Conservation (phyloP, 2,329 filamentous ascomycete genomes). For the Aspergillus ruber region DNA sequence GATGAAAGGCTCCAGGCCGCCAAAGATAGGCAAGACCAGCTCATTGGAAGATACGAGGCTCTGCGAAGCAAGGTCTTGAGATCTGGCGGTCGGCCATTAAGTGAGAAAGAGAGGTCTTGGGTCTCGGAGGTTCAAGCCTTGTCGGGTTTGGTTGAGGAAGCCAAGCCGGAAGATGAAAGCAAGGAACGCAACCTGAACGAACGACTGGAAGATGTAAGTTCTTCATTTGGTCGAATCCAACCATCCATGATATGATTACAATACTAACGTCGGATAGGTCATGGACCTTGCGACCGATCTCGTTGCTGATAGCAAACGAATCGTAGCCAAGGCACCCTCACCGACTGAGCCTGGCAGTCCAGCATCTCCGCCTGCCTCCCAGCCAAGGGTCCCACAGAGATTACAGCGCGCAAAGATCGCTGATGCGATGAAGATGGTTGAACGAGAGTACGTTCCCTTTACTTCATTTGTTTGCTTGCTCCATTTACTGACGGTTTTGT, state of each 20-base stretch:
- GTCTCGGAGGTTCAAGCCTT: conserved; percentile 37
- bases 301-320: conserved; percentile 30
- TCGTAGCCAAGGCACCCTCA: conserved; percentile 22
- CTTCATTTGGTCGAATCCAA: background rate
- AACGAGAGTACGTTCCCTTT: conserved; percentile 37
- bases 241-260: too few relatives aligned
- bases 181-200: conserved; percentile 21
- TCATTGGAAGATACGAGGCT: conserved; percentile 38
- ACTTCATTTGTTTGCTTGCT: background rate
- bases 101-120: conserved; percentile 43
- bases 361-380: conserved; percentile 20
- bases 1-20: conserved; percentile 37
- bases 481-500: conserved; percentile 6
- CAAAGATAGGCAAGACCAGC: conserved; percentile 33
- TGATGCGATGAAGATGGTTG: conserved; percentile 46
- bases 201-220: conserved; percentile 36
- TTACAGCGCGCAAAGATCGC: conserved; percentile 41
- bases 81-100: conserved; percentile 39
- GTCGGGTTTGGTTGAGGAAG: conserved; percentile 28
- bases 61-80: conserved; percentile 39
- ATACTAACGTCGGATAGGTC: conserved; percentile 25
- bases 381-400: conserved; percentile 33
- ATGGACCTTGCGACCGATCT: conserved; percentile 34
- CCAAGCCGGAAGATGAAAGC: conserved; percentile 16
- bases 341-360: conserved; percentile 22